These are phyloP conservation scores for Graphium sp. DNA, from an alignment of 2,329 filamentous ascomycete genomes.

Conservation along the genomic window DNA sequence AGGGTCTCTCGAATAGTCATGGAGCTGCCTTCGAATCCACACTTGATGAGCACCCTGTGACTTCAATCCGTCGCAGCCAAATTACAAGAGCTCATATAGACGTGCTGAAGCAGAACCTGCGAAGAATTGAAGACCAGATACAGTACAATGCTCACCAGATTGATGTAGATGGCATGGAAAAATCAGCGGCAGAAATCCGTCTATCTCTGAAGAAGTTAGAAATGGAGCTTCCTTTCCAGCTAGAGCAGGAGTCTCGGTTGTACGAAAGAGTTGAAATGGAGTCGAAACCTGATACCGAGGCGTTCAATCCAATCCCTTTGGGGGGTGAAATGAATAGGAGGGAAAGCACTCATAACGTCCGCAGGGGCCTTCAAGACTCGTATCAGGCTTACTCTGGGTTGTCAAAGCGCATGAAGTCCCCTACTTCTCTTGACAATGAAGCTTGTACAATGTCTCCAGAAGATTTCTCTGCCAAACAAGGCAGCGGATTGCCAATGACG, in stretches of 20 bases:
- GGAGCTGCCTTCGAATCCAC: too few species aligned
- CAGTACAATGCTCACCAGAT: constrained; percentile 47
- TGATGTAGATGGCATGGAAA: constrained; percentile 33
- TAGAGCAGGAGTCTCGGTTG: constrained; percentile 24
- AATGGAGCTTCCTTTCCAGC: constrained; percentile 22
- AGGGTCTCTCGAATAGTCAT: too few species aligned
- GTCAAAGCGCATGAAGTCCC: too few species aligned
- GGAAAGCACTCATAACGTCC: too few species aligned
- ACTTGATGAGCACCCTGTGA: too few species aligned
- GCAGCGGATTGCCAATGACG: constrained; percentile 22
- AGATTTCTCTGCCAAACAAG: too few species aligned
- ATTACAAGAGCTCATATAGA: constrained; percentile 42
- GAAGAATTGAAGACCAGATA: constrained; percentile 33
- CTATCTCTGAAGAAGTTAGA: constrained; percentile 33
- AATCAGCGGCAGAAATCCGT: constrained; percentile 21
- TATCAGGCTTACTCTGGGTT: too few species aligned
- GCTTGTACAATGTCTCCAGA: too few species aligned
- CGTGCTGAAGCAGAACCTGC: constrained; percentile 28
- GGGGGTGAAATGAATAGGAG: too few species aligned
- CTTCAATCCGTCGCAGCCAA: constrained; percentile 43
- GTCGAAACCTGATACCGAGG: constrained; percentile 4
- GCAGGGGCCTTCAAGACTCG: too few species aligned
- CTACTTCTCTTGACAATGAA: too few species aligned
- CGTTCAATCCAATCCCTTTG: neutral
- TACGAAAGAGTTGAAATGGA: constrained; percentile 18